Percentiles rank a stretch among this genome's conserved stretches.
phyloP scores from a whole-genome alignment of 2,329 filamentous ascomycete species.

The Colletotrichum godetiae region DNA sequence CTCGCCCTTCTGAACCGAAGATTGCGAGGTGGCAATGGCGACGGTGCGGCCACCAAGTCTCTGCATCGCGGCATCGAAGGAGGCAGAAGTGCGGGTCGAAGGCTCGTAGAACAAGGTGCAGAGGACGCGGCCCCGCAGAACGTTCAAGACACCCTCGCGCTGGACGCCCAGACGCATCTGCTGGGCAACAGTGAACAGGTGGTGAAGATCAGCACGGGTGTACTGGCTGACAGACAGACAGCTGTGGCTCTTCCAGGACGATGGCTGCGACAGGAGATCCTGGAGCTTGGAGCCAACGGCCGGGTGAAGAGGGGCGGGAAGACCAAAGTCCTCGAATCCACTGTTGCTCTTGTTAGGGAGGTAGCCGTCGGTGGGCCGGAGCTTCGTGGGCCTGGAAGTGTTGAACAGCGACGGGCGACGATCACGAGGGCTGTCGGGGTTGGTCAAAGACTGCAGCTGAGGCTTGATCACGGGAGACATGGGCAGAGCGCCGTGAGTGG shows the following conservation, averaged over 20 bases:
- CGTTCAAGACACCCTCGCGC: constrained; percentile 87
- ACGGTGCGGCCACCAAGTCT: constrained; percentile 91
- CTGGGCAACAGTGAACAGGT: constrained; percentile 95
- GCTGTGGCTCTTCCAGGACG: constrained; percentile 89
- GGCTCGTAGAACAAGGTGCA: constrained; percentile 98
- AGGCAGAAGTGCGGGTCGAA: constrained; percentile 93
- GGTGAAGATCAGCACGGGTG: constrained; percentile 85
- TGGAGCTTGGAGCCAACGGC: constrained; percentile 71
- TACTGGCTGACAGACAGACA: constrained; percentile 95
- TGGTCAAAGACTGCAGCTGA: constrained; percentile 51
- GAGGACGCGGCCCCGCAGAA: constrained; percentile 87
- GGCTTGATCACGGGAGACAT: constrained; percentile 70
- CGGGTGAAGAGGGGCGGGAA: constrained; percentile 60
- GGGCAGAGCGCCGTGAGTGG: constrained; percentile 68
- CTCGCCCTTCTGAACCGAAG: constrained; percentile 95
- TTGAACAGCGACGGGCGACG: constrained; percentile 46
- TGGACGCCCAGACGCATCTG: constrained; percentile 98
- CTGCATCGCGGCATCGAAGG: constrained; percentile 99
- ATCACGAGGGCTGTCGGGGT: constrained; percentile 50
- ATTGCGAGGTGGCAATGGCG: constrained; percentile 82
- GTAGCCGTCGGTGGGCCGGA: constrained; percentile 40
- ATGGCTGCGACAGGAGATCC: constrained; percentile 78
- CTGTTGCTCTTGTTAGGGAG: constrained; percentile 15
- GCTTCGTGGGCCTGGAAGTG: constrained; percentile 44
- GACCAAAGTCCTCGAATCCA: constrained; percentile 56